A percentile compares a stretch with the other conserved stretches of the same genome.
Evolutionary conservation across 2,329 filamentous ascomycete genomes (phyloP).

Genomic region (Aspergillus sp.): DNA sequence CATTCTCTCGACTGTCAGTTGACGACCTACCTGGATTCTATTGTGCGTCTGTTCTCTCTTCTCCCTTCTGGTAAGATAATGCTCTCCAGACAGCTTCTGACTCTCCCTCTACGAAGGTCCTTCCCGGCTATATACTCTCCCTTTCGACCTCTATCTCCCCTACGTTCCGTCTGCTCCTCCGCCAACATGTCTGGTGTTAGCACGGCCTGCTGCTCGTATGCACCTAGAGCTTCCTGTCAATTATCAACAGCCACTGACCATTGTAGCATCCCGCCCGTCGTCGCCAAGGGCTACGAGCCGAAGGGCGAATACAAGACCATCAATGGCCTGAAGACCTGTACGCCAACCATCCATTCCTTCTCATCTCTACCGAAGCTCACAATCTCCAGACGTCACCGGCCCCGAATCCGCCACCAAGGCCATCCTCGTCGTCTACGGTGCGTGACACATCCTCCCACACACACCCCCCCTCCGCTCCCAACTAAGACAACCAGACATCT

Average conservation of each 20-base stretch:
- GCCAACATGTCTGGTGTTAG: slow-evolving; percentile 39
- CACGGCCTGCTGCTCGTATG: slow-evolving; percentile 46
- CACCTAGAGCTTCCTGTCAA: slow-evolving; percentile 4
- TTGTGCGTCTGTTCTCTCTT: slow-evolving; percentile 2
- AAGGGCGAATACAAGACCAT: slow-evolving; percentile 60
- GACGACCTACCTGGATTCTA: neutral
- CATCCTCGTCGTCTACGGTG: slow-evolving; percentile 55
- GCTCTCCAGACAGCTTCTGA: slow-evolving; percentile 22
- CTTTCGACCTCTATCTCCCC: neutral
- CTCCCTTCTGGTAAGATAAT: slow-evolving; percentile 7
- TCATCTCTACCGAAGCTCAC: slow-evolving; percentile 5
- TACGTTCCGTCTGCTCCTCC: slow-evolving; percentile 19
- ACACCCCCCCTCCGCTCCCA: neutral
- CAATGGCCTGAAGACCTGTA: slow-evolving; percentile 62
- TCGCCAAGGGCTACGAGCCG: slow-evolving; percentile 48
- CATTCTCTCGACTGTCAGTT: neutral
- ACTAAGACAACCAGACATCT: slow-evolving; percentile 48
- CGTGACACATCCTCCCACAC: slow-evolving; percentile 3
- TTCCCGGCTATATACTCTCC: slow-evolving; percentile 13
- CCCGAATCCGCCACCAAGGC: slow-evolving; percentile 55
- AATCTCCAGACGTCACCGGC: slow-evolving; percentile 52
- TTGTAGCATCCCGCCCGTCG: slow-evolving; percentile 40
- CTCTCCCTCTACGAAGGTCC: slow-evolving; percentile 21
- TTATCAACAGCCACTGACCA: slow-evolving; percentile 1
- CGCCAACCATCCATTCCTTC: slow-evolving; percentile 12